A percentile compares a stretch with the other conserved stretches of the same genome.
These are phyloP conservation scores for Ophiostoma australiae DNA, from an alignment of 2,329 filamentous ascomycete species.

Conservation along the genomic window DNA sequence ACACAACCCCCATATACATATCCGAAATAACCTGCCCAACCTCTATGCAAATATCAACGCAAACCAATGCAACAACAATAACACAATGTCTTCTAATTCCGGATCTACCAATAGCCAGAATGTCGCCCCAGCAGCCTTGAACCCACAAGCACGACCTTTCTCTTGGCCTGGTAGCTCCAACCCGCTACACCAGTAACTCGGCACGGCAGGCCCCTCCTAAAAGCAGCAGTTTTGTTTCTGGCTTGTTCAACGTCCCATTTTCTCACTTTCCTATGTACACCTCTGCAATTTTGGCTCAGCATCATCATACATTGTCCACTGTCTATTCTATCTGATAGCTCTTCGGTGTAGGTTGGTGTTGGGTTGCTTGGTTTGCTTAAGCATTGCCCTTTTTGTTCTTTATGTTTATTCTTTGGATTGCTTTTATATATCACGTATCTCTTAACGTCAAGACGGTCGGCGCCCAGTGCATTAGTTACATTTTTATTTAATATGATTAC, in stretches of 20 bases:
- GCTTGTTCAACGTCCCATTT: not conserved
- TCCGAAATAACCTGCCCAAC: not conserved
- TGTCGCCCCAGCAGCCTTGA: too few species aligned
- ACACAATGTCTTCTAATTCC: too few species aligned
- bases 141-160: too few species aligned
- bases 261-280: not conserved
- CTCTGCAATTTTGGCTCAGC: not conserved
- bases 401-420: not conserved
- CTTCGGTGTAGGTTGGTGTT: not conserved
- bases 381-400: not conserved
- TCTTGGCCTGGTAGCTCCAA: too few species aligned
- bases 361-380: not conserved
- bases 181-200: not conserved
- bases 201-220: not conserved
- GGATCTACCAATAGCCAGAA: too few species aligned
- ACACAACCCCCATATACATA: not conserved
- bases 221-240: not conserved
- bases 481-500: conserved; percentile 4
- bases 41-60: too few species aligned
- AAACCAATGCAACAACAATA: too few species aligned
- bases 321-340: not conserved
- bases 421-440: not conserved
- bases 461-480: not conserved
- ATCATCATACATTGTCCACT: too few species aligned
- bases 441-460: not conserved